Percentiles rank a stretch among this genome's conserved stretches.
phyloP scores from a whole-genome alignment of 257 asterid genomes.

The Ilex aquifolium region DNA sequence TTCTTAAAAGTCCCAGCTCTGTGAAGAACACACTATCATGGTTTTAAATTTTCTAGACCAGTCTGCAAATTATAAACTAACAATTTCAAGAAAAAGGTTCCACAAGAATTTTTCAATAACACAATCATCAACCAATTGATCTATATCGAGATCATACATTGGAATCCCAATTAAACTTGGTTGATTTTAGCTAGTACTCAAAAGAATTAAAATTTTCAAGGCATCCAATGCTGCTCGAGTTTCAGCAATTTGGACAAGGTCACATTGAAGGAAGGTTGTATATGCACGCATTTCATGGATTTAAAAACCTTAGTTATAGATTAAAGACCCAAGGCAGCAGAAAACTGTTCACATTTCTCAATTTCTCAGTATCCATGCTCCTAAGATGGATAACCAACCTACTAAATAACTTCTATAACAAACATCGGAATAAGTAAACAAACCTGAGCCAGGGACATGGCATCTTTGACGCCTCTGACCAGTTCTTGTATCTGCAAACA shows the following conservation, averaged over 20 bases:
- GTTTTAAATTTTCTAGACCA: too few relatives aligned
- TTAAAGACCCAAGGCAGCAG: conserved; percentile 1
- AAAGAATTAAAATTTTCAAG: conserved; percentile 21
- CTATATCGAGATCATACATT: too few relatives aligned
- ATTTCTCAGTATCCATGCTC: conserved; percentile 30
- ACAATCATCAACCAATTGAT: too few relatives aligned
- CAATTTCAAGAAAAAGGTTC: too few relatives aligned
- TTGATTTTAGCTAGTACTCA: conserved; percentile 1
- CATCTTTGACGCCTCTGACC: conserved; percentile 66
- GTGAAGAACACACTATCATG: too few relatives aligned
- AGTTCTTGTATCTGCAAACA: conserved; percentile 78
- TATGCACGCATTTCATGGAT: conserved; percentile 12
- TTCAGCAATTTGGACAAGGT: background rate
- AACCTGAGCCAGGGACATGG: conserved; percentile 96
- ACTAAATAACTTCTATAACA: conserved; percentile 2
- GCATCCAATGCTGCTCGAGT: conserved; percentile 1
- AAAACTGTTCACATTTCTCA: conserved; percentile 30
- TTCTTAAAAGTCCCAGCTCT: too few relatives aligned
- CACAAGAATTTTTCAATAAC: too few relatives aligned
- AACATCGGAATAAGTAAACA: conserved; percentile 40
- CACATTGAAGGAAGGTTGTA: too few relatives aligned
- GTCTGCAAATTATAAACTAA: too few relatives aligned
- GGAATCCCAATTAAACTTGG: too few relatives aligned
- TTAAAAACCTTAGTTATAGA: conserved; percentile 5
- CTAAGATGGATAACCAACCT: conserved; percentile 7